A percentile compares a stretch with the other conserved stretches of the same genome.
These are phyloP conservation scores for Mesotaenium endlicherianum DNA, from an alignment of 139 green algal genomes.

Conservation along the genomic window DNA sequence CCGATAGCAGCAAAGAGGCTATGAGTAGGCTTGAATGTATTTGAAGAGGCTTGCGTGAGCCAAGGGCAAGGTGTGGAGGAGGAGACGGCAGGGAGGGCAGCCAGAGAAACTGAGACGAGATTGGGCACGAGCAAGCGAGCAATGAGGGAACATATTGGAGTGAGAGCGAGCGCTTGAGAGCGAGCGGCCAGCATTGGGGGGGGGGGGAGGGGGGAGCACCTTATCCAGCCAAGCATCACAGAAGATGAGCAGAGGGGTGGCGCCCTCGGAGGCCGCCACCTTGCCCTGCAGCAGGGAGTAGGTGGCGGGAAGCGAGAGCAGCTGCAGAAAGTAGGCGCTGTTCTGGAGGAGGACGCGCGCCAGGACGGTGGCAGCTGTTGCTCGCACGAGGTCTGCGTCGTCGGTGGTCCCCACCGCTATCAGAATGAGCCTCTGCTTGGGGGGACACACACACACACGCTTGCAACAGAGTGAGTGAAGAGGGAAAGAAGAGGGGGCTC, in stretches of 20 bases:
- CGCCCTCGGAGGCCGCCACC: slow-evolving; percentile 21
- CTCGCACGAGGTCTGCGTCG: slow-evolving; percentile 58
- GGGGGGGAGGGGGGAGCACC: not conserved
- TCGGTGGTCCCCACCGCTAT: slow-evolving; percentile 23
- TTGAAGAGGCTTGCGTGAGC: not conserved
- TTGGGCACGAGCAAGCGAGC: not conserved
- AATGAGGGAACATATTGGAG: not conserved
- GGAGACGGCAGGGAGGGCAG: not conserved
- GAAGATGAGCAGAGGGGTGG: slow-evolving; percentile 52
- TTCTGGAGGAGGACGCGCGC: slow-evolving; percentile 66
- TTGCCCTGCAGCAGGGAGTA: slow-evolving; percentile 9
- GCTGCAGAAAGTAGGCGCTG: slow-evolving; percentile 28
- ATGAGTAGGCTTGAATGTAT: no score
- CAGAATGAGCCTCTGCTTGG: slow-evolving; percentile 48
- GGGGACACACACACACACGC: no score
- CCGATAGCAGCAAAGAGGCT: no score
- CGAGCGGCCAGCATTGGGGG: not conserved
- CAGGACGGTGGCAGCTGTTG: slow-evolving; percentile 64
- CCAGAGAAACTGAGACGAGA: not conserved
- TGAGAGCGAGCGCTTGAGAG: not conserved
- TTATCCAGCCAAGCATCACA: slow-evolving; percentile 67
- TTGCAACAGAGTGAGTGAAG: no score
- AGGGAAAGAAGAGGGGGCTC: no score
- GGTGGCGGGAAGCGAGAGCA: slow-evolving; percentile 9
- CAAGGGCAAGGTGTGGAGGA: not conserved